Base-by-base conservation (phyloP, 2,329 filamentous ascomycete species). In the Triangularia verruculosa region DNA sequence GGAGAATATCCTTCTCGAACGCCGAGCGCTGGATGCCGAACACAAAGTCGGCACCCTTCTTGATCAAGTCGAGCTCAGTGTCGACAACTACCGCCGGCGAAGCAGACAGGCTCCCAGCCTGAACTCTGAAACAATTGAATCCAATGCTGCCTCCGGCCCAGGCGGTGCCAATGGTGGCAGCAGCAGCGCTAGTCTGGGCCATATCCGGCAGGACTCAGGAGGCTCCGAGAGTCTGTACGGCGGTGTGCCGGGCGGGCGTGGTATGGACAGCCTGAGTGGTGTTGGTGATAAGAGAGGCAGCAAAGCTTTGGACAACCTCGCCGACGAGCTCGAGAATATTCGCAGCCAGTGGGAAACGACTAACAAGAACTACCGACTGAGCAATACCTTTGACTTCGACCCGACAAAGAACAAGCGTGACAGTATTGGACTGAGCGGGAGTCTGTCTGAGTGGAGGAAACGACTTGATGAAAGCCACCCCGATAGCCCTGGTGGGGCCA, bases 271-370 rank as follows among this genome's bases (percentile, higher is more conserved):
- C 28, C n/a, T 47, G 11, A 56, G 28, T 22, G 81, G 83, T 25
- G 83, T 83, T 3, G 82, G 84, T 69, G 79, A 85, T 61, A 79
- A 77, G 59, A 80, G 85, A 68, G 84, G 86, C 74, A 86, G 84
- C 72, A 80, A 78, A 69, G 94, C 93, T 2, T 84, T 99, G 20
- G 95, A 99, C 76, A 95, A 89, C 68, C 85, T 99, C 24, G 94
- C 95, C 11, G 92, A 87, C 67, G 95, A 99, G 78, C 86, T 99
- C 7, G 95, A 99, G 75, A 90, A 91, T 12, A 82, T 99, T 56
- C 87, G 94, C 59, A 91, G 83, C 59, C 93, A 97, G 72, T 99
- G 95, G 95, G 93, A 98, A 78, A 92, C 89, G 43, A 97, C 93
- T 12, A 97, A 94, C 79, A 95, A 96, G 77, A 96, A 92, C 72